A percentile compares a stretch with the other conserved stretches of the same genome.
Evolutionary conservation across 331 rosid species (phyloP).

Genomic region (Dryas integrifolia): DNA sequence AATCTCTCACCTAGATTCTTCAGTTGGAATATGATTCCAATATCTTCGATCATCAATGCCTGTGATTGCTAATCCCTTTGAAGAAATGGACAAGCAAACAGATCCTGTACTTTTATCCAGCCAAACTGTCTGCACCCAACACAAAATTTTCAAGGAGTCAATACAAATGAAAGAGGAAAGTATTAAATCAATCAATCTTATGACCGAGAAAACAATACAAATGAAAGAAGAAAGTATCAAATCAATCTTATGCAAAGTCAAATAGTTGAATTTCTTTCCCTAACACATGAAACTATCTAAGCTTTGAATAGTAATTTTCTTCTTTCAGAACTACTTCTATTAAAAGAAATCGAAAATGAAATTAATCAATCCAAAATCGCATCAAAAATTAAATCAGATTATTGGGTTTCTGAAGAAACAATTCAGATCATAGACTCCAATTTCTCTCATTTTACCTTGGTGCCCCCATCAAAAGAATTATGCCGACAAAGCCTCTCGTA

Average conservation of each 20-base stretch:
- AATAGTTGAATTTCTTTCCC: background rate
- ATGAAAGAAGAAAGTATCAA: background rate
- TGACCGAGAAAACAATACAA: background rate
- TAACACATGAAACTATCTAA: background rate
- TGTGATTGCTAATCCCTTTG: conserved; percentile 75
- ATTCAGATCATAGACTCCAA: background rate
- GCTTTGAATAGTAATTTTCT: background rate
- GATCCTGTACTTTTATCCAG: conserved; percentile 69
- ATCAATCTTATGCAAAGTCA: background rate
- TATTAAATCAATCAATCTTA: background rate
- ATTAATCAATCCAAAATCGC: background rate
- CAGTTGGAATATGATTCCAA: conserved; percentile 75
- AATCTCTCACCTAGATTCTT: conserved; percentile 80
- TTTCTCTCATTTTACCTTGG: conserved; percentile 48
- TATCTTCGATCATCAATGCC: conserved; percentile 95
- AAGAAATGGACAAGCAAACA: conserved; percentile 64
- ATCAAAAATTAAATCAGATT: background rate
- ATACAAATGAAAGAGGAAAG: background rate
- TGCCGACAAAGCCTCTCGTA: conserved; percentile 51
- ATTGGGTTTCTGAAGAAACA: background rate
- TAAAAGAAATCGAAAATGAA: background rate
- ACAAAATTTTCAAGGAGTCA: conserved; percentile 15
- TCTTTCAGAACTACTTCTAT: background rate
- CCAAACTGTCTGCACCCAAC: conserved; percentile 74
- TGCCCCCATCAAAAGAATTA: conserved; percentile 57